Percentiles rank a stretch among this genome's conserved stretches.
Evolutionary conservation across 768 basidiomycete genomes (phyloP).

Genomic region (Xerocomellus chrysenteron): DNA sequence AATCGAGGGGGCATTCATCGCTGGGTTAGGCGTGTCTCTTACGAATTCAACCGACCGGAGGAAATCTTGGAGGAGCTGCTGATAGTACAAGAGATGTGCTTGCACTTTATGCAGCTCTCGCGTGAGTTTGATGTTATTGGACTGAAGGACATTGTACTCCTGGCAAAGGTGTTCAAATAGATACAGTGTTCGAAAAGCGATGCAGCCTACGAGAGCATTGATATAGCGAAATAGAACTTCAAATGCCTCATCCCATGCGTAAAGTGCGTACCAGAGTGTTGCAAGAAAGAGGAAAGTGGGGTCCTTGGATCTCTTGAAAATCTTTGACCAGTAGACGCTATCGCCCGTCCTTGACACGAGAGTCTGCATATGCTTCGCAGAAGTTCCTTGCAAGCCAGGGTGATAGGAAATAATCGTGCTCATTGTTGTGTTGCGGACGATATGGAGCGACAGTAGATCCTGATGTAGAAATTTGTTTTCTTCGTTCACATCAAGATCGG

Average conservation of each 20-base stretch:
- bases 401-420: constrained; percentile 40
- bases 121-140: constrained; percentile 45
- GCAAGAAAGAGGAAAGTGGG: constrained; percentile 36
- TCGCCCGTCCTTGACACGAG: constrained; percentile 29
- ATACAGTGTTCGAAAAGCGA: not conserved
- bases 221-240: constrained; percentile 52
- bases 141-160: constrained; percentile 46
- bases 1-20: constrained; percentile 32
- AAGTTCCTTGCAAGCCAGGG: constrained; percentile 20
- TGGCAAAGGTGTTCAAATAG: constrained; percentile 19
- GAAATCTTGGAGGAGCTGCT: constrained; percentile 54
- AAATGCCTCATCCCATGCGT: constrained; percentile 61
- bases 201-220: constrained; percentile 40
- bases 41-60: constrained; percentile 51
- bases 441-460: constrained; percentile 39
- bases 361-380: constrained; percentile 25
- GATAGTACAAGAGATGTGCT: constrained; percentile 54
- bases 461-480: constrained; percentile 25
- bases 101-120: constrained; percentile 56
- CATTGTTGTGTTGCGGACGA: constrained; percentile 33
- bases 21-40: constrained; percentile 48
- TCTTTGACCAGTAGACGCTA: constrained; percentile 37
- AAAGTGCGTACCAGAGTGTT: constrained; percentile 57
- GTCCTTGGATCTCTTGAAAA: constrained; percentile 30
- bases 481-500: not conserved